phyloP scores from a whole-genome alignment of 2,329 filamentous ascomycete species.

The Boeremia exigua region DNA sequence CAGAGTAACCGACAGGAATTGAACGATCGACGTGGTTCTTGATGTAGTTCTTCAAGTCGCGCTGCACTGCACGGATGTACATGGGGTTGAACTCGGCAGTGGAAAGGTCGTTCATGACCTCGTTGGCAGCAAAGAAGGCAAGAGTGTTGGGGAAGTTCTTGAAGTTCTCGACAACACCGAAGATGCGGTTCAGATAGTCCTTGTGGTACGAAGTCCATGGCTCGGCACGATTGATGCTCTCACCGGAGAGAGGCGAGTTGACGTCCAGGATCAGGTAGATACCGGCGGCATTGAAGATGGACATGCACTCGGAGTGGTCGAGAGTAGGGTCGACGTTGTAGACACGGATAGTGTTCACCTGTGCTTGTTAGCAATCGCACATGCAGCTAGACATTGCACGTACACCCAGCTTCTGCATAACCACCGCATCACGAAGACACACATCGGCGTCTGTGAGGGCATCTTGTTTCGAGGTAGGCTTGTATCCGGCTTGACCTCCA shows the following conservation, averaged over 20 bases:
- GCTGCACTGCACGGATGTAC: constrained; percentile 68
- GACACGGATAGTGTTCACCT: constrained; percentile 67
- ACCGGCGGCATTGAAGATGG: constrained; percentile 69
- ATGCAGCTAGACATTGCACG: background rate
- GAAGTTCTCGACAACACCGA: constrained; percentile 70
- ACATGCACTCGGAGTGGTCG: constrained; percentile 67
- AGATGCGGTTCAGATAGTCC: constrained; percentile 64
- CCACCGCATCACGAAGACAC: constrained; percentile 67
- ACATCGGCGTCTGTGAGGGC: constrained; percentile 63
- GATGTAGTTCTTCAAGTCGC: constrained; percentile 74
- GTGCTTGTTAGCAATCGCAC: background rate
- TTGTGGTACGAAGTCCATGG: constrained; percentile 62
- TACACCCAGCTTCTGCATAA: constrained; percentile 67
- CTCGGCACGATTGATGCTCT: constrained; percentile 62
- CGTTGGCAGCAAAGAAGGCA: constrained; percentile 72
- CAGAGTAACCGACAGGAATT: constrained; percentile 73
- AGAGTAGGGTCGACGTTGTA: constrained; percentile 67
- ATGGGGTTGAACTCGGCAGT: constrained; percentile 60
- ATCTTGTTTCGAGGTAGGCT: constrained; percentile 56
- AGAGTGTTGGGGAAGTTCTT: constrained; percentile 70
- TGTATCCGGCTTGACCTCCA: constrained; percentile 65
- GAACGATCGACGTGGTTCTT: constrained; percentile 60
- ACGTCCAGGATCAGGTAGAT: constrained; percentile 72
- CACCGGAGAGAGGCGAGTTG: constrained; percentile 64
- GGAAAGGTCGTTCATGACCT: constrained; percentile 68